A percentile compares a stretch with the other conserved stretches of the same genome.
Conservation (phyloP, 179 eudicot species). For the Beta lomatogona region DNA sequence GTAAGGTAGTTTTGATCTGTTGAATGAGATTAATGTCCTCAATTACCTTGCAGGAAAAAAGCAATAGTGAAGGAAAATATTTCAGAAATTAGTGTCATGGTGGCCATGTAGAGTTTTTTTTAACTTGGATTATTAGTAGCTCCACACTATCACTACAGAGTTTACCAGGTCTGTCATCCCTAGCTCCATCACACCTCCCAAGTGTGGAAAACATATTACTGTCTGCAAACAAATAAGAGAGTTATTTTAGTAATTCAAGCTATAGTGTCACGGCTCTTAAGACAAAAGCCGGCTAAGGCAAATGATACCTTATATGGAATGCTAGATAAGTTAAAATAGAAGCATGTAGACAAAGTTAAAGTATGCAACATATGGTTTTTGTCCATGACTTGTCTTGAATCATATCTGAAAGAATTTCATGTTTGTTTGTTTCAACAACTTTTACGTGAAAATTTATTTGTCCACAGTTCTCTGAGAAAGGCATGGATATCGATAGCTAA, state of each 20-base stretch:
- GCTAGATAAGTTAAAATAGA: too few species aligned
- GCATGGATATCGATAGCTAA: not conserved
- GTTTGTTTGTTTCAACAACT: not conserved
- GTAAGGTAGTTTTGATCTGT: slow-evolving; percentile 48
- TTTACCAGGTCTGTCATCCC: slow-evolving; percentile 34
- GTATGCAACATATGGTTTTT: not conserved
- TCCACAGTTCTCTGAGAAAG: not conserved
- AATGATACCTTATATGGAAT: not conserved
- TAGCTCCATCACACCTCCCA: slow-evolving; percentile 78
- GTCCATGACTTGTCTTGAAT: not conserved
- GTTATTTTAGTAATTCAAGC: not conserved
- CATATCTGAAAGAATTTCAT: not conserved
- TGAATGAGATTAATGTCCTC: slow-evolving; percentile 69
- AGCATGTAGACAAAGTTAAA: not conserved
- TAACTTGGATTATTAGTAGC: too few species aligned
- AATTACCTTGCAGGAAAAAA: slow-evolving; percentile 47
- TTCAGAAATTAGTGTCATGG: slow-evolving; percentile 3
- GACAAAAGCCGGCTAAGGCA: not conserved
- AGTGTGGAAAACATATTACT: slow-evolving; percentile 71
- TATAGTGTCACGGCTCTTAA: not conserved
- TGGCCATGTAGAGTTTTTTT: slow-evolving; percentile 26
- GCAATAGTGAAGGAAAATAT: not conserved
- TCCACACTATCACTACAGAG: too few species aligned
- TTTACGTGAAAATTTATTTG: not conserved
- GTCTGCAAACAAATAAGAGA: slow-evolving; percentile 55